Evolutionary conservation across 345 rosid species (phyloP).

Genomic region (Salix brachista): DNA sequence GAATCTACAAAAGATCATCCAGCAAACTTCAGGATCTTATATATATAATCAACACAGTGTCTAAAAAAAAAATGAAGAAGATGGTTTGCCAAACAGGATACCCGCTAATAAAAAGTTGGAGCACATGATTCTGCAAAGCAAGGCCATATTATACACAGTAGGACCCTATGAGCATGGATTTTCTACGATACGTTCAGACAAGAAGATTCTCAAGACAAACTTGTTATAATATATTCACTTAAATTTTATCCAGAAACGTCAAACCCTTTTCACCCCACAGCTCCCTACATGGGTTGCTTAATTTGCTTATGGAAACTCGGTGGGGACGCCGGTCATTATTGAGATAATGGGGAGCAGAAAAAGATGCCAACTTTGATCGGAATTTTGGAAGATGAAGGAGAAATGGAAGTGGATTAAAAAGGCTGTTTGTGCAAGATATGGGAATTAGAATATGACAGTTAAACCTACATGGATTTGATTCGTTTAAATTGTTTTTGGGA

Average conservation of each 20-base stretch:
- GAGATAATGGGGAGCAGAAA: constrained; percentile 15
- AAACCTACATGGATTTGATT: background rate
- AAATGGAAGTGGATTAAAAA: background rate
- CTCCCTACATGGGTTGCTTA: background rate
- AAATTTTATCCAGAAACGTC: background rate
- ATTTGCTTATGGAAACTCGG: background rate
- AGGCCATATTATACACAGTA: background rate
- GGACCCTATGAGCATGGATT: background rate
- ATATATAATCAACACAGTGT: background rate
- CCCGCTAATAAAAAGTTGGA: background rate
- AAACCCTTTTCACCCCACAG: background rate
- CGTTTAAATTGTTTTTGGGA: background rate
- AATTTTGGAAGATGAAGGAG: background rate
- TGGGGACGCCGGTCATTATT: background rate
- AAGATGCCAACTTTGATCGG: background rate
- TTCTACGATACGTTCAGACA: background rate
- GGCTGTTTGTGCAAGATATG: background rate
- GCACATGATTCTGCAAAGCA: background rate
- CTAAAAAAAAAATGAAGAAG: background rate
- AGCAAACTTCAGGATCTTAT: too few relatives aligned
- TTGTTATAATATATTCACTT: background rate
- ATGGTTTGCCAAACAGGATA: background rate
- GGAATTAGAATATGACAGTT: background rate
- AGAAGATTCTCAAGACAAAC: background rate
- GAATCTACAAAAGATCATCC: too few relatives aligned